phyloP scores from a whole-genome alignment of 345 rosid genomes.

The Theobroma cacao region DNA sequence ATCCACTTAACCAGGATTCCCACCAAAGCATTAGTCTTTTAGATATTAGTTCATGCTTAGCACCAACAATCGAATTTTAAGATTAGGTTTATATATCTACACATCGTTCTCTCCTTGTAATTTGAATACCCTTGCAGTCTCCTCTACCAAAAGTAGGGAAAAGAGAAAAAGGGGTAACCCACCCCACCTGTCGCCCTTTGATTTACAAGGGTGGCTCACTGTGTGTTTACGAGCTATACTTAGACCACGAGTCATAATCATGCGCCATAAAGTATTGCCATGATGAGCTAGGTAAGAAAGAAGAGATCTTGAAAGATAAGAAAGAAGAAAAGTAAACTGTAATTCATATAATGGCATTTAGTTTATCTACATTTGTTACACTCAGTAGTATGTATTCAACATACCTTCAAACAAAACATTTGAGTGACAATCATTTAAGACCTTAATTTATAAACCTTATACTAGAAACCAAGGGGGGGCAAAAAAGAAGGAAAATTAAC shows the following conservation, averaged over 20 bases:
- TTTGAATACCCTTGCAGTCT: background rate
- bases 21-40: background rate
- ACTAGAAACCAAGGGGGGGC: constrained; percentile 7
- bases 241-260: constrained; percentile 3
- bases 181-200: background rate
- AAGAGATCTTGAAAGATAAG: background rate
- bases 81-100: too few relatives aligned
- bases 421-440: constrained; percentile 14
- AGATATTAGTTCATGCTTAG: too few relatives aligned
- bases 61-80: too few relatives aligned
- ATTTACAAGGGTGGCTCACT: background rate
- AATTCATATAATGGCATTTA: constrained; percentile 27
- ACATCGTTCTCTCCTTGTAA: too few relatives aligned
- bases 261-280: constrained; percentile 3
- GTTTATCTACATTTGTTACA: constrained; percentile 44
- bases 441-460: constrained; percentile 10
- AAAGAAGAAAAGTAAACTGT: background rate
- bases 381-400: constrained; percentile 37
- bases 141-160: background rate
- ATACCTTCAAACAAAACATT: constrained; percentile 41
- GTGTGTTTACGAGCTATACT: background rate
- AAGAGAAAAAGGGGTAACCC: background rate
- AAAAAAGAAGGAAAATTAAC: background rate
- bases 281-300: background rate
- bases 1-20: background rate